Conservation (phyloP, 495 filamentous ascomycete genomes). For the Usnea hakonensis region DNA sequence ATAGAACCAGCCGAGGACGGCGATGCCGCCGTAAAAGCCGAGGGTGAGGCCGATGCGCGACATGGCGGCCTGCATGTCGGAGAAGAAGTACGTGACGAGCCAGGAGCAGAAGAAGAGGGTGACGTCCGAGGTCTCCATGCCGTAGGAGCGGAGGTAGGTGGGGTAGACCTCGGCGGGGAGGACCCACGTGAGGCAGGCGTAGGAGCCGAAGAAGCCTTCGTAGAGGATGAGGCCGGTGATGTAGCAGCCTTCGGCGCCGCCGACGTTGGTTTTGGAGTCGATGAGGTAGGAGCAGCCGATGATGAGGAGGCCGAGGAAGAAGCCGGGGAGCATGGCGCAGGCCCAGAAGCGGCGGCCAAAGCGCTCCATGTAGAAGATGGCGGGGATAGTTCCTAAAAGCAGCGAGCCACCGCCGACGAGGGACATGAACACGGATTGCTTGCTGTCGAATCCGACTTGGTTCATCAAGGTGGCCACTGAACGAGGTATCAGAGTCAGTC, state of each 20-base stretch:
- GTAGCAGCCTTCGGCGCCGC: slow-evolving; percentile 43
- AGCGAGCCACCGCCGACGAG: slow-evolving; percentile 54
- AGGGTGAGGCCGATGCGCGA: slow-evolving; percentile 48
- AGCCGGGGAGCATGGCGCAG: slow-evolving; percentile 51
- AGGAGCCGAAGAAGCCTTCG: slow-evolving; percentile 56
- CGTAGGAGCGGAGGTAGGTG: slow-evolving; percentile 52
- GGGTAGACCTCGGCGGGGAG: slow-evolving; percentile 53
- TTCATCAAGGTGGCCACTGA: slow-evolving; percentile 50
- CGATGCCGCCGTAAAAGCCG: slow-evolving; percentile 56
- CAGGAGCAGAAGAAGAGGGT: slow-evolving; percentile 53
- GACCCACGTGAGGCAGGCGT: slow-evolving; percentile 57
- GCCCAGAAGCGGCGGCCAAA: slow-evolving; percentile 58
- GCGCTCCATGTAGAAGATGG: slow-evolving; percentile 52
- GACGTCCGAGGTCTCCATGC: slow-evolving; percentile 51
- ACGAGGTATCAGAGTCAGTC: too few relatives aligned
- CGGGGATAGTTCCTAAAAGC: slow-evolving; percentile 49
- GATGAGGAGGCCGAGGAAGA: slow-evolving; percentile 51
- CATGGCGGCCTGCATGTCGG: slow-evolving; percentile 50
- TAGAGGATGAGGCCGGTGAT: slow-evolving; percentile 52
- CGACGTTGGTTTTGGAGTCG: slow-evolving; percentile 31
- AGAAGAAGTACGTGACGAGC: slow-evolving; percentile 59
- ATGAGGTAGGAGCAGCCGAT: slow-evolving; percentile 49
- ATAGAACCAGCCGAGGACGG: slow-evolving; percentile 49
- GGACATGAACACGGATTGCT: slow-evolving; percentile 51
- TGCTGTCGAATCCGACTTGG: slow-evolving; percentile 47